Base-by-base conservation (phyloP, 2,329 filamentous ascomycete species). In the Aspergillus neotritici region DNA sequence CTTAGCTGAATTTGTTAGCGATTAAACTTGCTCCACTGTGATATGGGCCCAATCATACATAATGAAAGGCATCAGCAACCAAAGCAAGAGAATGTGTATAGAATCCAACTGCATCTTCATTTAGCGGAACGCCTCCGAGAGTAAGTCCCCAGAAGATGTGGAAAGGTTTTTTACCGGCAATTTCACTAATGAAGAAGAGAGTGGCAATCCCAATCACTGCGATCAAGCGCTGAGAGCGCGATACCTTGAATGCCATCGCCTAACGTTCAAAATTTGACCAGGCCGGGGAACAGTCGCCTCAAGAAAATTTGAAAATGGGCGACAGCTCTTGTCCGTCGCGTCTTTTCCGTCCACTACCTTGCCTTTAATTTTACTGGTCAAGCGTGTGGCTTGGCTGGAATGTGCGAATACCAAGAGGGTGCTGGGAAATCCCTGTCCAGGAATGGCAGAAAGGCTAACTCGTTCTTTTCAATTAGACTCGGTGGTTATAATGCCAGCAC, bases 11-110 rank as follows among this genome's bases (percentile, higher is more conserved):
- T 11, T 4, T 12, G n/a, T 57, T 31, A 60, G 48, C 40, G 25
- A 28, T 25, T 31, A 4, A 29, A 4, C n/a, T 8, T 16, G 21
- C 29, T 13, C 7, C 14, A 2, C 14, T 21, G 12, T 8, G 17
- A 16, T 9, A 11, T 15, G 13, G 35, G 12, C 5, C 29, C 31
- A 52, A 37, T 56, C 76, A 48, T 67, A 85, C 82, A 58, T 87
- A 87, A 60, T 89, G 86, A 54, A 89, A 88, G 1, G 86, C 83
- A 71, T 90, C 86, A 21, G 86, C 84, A 17, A 89, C 71, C 2
- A 90, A 70, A 1, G 84, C 84, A 9, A 90, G 71, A 1, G 85
- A 88, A 40, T 74, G 73, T 1, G 86, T 88, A 47, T 80, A 80
- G 54, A 86, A 84, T 2, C 83, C 83, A 46, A 84, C 78, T 79